Percentiles rank a stretch among this genome's conserved stretches.
Conservation (phyloP, 768 basidiomycete genomes). For the Hygrophorus pudorinus region DNA sequence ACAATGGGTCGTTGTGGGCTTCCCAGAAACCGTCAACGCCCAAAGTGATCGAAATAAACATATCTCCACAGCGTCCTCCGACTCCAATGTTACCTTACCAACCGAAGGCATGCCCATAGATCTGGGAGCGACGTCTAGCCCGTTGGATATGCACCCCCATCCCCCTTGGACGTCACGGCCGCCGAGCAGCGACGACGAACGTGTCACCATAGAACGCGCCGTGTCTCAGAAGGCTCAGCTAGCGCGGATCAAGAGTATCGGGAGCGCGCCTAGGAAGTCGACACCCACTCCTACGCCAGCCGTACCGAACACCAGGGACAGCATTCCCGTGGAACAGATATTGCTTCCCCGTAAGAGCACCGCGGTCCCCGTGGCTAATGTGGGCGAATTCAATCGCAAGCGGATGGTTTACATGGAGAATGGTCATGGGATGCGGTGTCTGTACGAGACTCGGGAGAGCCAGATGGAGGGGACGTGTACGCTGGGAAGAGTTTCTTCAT, state of each 20-base stretch:
- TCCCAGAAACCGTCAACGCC: neutral
- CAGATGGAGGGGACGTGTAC: too few species aligned
- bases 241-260: conserved; percentile 29
- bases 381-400: too few species aligned
- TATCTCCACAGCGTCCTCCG: too few species aligned
- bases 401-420: conserved; percentile 6
- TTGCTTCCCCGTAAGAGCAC: neutral
- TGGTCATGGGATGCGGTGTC: too few species aligned
- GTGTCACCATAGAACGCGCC: conserved; percentile 5
- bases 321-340: neutral
- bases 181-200: conserved; percentile 1
- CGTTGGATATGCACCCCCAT: too few species aligned
- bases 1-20: neutral
- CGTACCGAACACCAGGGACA: neutral
- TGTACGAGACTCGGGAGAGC: too few species aligned
- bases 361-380: neutral
- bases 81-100: too few species aligned
- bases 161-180: neutral
- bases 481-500: too few species aligned
- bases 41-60: neutral
- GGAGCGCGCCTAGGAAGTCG: conserved; percentile 24
- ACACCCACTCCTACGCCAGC: conserved; percentile 23
- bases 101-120: too few species aligned
- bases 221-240: conserved; percentile 2
- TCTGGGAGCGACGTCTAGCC: too few species aligned